Conservation (phyloP, 352 stramenopile genomes). For the Phytopythium ostracodes region DNA sequence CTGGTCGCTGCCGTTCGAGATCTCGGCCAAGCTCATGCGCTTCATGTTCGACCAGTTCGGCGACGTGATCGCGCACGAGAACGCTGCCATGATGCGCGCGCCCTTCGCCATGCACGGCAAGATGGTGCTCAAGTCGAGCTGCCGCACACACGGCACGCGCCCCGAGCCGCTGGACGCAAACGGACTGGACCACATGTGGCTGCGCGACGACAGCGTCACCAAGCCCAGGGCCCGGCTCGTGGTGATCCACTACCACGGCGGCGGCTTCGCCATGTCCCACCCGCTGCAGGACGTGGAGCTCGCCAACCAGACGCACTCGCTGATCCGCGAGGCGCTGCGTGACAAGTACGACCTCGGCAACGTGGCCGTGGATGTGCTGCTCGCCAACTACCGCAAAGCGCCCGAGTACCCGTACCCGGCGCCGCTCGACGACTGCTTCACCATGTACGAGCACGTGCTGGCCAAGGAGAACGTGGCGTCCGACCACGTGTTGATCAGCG, state of each 20-base stretch:
- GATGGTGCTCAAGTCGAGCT: slow-evolving; percentile 19
- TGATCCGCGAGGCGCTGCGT: slow-evolving; percentile 18
- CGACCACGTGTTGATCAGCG: slow-evolving; percentile 28
- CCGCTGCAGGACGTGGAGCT: slow-evolving; percentile 25
- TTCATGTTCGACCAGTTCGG: slow-evolving; percentile 31
- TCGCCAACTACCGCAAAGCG: slow-evolving; percentile 56
- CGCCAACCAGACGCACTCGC: slow-evolving; percentile 17
- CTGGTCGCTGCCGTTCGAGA: slow-evolving; percentile 36
- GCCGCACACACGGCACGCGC: slow-evolving; percentile 14
- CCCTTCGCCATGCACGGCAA: slow-evolving; percentile 22
- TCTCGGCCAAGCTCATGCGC: slow-evolving; percentile 29
- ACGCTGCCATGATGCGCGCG: slow-evolving; percentile 23
- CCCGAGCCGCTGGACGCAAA: slow-evolving; percentile 22
- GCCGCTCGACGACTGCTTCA: slow-evolving; percentile 31
- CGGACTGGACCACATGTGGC: slow-evolving; percentile 37
- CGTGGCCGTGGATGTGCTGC: slow-evolving; percentile 32
- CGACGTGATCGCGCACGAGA: slow-evolving; percentile 20
- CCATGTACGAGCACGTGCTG: slow-evolving; percentile 40
- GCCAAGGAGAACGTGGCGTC: slow-evolving; percentile 16
- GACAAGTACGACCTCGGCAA: slow-evolving; percentile 12
- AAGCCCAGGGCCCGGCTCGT: slow-evolving; percentile 20
- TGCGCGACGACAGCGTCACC: slow-evolving; percentile 12
- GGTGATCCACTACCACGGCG: slow-evolving; percentile 44
- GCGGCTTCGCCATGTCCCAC: slow-evolving; percentile 33
- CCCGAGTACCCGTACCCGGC: slow-evolving; percentile 33